Evolutionary conservation across 1,139 yeast genomes (phyloP), one percentile per base, ranked within the genome.

Genomic region (Nakaseomyces delphensis): DNA sequence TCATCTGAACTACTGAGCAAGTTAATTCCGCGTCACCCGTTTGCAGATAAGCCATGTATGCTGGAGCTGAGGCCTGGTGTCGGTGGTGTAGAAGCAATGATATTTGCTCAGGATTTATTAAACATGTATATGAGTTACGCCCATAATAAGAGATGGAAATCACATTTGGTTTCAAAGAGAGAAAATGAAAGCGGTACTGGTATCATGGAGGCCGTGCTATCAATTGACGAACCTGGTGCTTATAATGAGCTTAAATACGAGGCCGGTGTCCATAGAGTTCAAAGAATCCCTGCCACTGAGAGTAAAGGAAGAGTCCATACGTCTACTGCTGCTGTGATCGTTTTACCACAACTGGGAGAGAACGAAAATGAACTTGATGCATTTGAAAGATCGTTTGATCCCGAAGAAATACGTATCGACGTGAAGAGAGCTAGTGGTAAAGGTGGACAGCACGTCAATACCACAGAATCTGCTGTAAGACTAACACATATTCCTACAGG

Each of bases 371-470:
- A 64, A n/a, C 54, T 65, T 11, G 77, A 79, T 28, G 73, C 81
- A 14, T 84, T 80, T 47, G 93, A 83, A 54, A 66, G 91, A 38
- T 76, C 76, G 47, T 86, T 91, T 63, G 79, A 77, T 14, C 86
- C 93, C 0, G 95, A 85, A 3, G 98, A 91, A 56, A 80, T 91
- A 13, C 72, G 96, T 48, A 77, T 91, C 4, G 98, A 93, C 62
- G 86, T 93, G 11, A 93, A 89, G 96, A 71, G 98, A 55, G 86
- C 98, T 0, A 79, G 96, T 43, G 99, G 98, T 3, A 83, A 94
- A 50, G 99, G 99, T 43, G 99, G 99, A 0, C 99, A 91, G 65
- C 98, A 93, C 60, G 99, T 91, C 39, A 91, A 93, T 59, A 91
- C 96, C 15, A 91, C 98, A 0, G 98, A 91, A 60, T 86, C 96